Conservation (phyloP, 495 filamentous ascomycete species). For the Trypethelium eluteriae region DNA sequence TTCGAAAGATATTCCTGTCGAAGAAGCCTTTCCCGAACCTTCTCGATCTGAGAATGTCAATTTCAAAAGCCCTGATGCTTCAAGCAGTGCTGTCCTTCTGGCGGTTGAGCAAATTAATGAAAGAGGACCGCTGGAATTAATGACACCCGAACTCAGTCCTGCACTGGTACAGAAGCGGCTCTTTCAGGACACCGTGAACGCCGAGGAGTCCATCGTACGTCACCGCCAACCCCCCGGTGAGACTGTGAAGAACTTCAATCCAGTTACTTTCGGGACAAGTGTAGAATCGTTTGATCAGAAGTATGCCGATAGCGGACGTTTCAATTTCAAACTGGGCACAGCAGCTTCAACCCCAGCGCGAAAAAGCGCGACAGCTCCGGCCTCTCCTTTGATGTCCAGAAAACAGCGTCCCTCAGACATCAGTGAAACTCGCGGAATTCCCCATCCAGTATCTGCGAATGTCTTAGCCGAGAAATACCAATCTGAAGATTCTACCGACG, state of each 20-base stretch:
- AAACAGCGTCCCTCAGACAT: not conserved
- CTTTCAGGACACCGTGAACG: not conserved
- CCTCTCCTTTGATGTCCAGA: not conserved
- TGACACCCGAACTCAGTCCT: not conserved
- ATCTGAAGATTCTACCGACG: not conserved
- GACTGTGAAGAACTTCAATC: not conserved
- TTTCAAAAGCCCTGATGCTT: not conserved
- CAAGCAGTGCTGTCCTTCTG: not conserved
- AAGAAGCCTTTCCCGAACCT: not conserved
- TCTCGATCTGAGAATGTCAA: not conserved
- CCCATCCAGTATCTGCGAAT: not conserved
- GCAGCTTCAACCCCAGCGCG: not conserved
- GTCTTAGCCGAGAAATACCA: not conserved
- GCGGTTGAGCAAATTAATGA: not conserved
- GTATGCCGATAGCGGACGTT: slow-evolving; percentile 8
- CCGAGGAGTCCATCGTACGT: not conserved
- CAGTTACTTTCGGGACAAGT: not conserved
- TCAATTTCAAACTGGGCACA: not conserved
- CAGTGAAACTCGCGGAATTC: not conserved
- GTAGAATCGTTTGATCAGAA: slow-evolving; percentile 8
- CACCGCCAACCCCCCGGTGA: not conserved
- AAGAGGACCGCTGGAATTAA: not conserved
- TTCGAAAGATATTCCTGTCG: not conserved
- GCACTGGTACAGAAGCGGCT: slow-evolving; percentile 4
- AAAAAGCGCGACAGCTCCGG: not conserved